A percentile compares a stretch with the other conserved stretches of the same genome.
These are phyloP conservation scores for Kwoniella shivajii DNA, from an alignment of 1,284 basidiomycete species.

Conservation along the genomic window DNA sequence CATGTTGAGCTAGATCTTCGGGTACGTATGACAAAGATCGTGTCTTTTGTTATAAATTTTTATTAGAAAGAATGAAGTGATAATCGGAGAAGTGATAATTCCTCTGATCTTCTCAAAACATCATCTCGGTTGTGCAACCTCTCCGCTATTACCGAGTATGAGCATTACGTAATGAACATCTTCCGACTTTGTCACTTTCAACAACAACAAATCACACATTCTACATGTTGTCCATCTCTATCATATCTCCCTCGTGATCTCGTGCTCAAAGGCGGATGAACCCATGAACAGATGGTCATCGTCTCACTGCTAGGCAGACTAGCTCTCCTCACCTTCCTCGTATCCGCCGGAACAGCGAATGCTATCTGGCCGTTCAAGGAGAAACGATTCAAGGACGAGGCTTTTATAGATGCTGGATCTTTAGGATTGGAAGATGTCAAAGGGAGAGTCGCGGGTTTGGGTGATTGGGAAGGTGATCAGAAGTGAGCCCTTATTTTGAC, in stretches of 20 bases:
- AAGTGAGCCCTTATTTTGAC: constrained; percentile 63
- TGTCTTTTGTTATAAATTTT: too few species aligned
- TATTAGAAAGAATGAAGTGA: too few species aligned
- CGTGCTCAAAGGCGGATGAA: not conserved
- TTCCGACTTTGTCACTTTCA: not conserved
- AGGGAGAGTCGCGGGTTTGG: constrained; percentile 76
- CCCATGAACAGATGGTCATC: constrained; percentile 10
- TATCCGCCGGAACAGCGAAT: not conserved
- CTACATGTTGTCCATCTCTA: too few species aligned
- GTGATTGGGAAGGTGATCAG: constrained; percentile 94
- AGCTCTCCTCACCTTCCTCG: constrained; percentile 1
- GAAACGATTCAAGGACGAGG: constrained; percentile 83
- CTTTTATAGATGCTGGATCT: constrained; percentile 75
- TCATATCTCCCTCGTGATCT: too few species aligned
- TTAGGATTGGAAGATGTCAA: constrained; percentile 70
- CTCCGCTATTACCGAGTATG: too few species aligned
- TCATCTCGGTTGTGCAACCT: too few species aligned
- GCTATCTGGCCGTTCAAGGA: constrained; percentile 75
- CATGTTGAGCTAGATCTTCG: not conserved
- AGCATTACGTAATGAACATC: too few species aligned
- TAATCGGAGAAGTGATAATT: too few species aligned
- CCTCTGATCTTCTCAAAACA: too few species aligned
- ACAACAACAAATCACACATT: too few species aligned
- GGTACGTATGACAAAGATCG: not conserved
- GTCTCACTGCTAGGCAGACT: constrained; percentile 3